Evolutionary conservation across 345 rosid genomes (phyloP).

Genomic region (Ailanthus altissimus): DNA sequence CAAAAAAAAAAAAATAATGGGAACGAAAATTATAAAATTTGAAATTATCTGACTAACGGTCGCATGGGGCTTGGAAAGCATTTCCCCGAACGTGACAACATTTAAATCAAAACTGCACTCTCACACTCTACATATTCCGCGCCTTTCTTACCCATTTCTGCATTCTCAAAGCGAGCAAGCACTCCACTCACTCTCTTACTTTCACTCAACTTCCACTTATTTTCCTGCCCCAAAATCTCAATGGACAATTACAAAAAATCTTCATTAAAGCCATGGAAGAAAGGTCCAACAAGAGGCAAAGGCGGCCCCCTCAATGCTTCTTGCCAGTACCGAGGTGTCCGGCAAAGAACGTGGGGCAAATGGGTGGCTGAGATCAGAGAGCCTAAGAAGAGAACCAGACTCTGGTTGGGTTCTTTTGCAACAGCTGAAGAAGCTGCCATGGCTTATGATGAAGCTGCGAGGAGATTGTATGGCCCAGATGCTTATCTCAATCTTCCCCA

Average conservation of each 20-base stretch:
- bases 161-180: slow-evolving; percentile 16
- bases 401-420: slow-evolving; percentile 88
- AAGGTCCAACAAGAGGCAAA: slow-evolving; percentile 90
- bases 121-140: slow-evolving; percentile 45
- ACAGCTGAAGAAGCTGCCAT: slow-evolving; percentile 95
- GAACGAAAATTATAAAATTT: background rate
- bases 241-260: slow-evolving; percentile 54
- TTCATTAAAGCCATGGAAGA: slow-evolving; percentile 82
- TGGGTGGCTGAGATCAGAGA: slow-evolving; percentile 98
- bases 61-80: slow-evolving; percentile 41
- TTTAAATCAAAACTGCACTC: slow-evolving; percentile 42
- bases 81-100: slow-evolving; percentile 53
- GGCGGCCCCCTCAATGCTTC: slow-evolving; percentile 91
- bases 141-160: slow-evolving; percentile 29
- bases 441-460: slow-evolving; percentile 90
- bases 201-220: background rate
- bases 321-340: slow-evolving; percentile 81
- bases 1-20: too few species aligned
- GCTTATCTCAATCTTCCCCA: slow-evolving; percentile 93
- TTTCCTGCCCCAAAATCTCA: background rate
- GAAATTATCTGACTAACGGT: slow-evolving; percentile 45
- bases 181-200: background rate
- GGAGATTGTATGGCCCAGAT: slow-evolving; percentile 73
- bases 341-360: slow-evolving; percentile 98
- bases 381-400: slow-evolving; percentile 84